Evolutionary conservation across 805 yeast genomes (phyloP), one percentile per base, ranked within the genome.

Genomic region (Kodamaea sagamina): DNA sequence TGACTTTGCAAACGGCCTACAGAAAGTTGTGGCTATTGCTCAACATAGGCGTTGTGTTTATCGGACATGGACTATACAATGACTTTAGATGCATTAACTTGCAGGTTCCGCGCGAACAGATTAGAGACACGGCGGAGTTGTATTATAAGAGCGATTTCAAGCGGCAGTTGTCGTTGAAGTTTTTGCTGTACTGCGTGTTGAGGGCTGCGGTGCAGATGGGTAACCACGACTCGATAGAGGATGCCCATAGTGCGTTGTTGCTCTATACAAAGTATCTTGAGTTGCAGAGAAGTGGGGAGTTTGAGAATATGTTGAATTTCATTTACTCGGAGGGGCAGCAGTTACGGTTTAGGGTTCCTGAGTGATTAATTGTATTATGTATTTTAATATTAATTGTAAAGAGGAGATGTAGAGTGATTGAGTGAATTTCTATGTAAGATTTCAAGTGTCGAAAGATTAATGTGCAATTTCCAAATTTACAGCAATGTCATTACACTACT

Each of bases 171-270:
- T 87, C 96, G 3, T 74, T 93, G 52, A 84, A 92, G 57, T 93
- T 89, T 59, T 68, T 93, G 59, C 89, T 95, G 9, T 89, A 89
- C 75, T 80, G 81, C 21, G 71, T 92, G 36, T 70, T 93, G 41
- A 77, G 77, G 25, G 82, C 80, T 48, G 76, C 81, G 38, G 95
- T 95, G 24, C 99, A 93, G 61, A 81, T 81, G 2, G 96, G 93
- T 1, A 92, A 92, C 58, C 99, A 93, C 63, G 98, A 95, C 60
- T 92, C 98, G 0, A 89, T 93, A 35, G 99, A 93, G 58, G 99
- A 93, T 68, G 97, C 99, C 0, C 69, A 74, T 44, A 84, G 95
- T 8, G 98, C 99, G 0, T 72, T 93, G 52, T 63, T 78, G 35
- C 67, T 93, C 26, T 95, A 87, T 67, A 78, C 79, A 47, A 81